Base-by-base conservation (phyloP, 1,284 basidiomycete species). In the Cryptococcus deneoformans region DNA sequence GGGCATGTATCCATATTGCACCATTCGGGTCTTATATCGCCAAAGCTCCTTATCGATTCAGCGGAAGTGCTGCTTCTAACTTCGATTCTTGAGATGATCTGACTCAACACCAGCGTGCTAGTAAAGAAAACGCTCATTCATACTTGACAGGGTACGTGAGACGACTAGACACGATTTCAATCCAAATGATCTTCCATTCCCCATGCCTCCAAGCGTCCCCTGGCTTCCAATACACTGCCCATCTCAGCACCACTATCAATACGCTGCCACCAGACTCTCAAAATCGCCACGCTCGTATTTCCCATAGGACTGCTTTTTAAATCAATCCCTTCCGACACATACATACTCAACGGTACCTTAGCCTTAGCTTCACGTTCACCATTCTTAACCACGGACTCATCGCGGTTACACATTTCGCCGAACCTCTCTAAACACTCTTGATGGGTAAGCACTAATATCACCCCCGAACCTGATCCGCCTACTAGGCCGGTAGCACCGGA, bases 261-360 rank as follows among this genome's bases (percentile, higher is more conserved):
- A n/a, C 42, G 53, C 37, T 63, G 59, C 59, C 62, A 61, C 62
- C 62, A 63, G 8, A 63, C 49, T 40, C 62, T 53, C 20, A 63
- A 16, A n/a, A 63, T 63, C 16, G 59, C 59, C n/a, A 63, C 59
- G 12, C 50, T 44, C 16, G 59, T 58, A 48, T 63, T 60, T 14
- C 54, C 62, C 3, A 59, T 35, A 20, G 20, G 20, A 12, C 14
- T 35, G 12, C 10, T 29, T 36, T 42, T 46, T n/a, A 53, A 16
- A 11, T n/a, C 34, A 16, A 56, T n/a, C 8, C 55, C 37, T 20
- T 54, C 56, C 12, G 60, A 56, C 14, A 61, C 46, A 45, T 55
- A 50, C 20, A 58, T 11, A 34, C 58, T 53, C 10, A 61, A 56
- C 34, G 58, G 8, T 20, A 20, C 20, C 20, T 20, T 20, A 11